Evolutionary conservation across 2,329 filamentous ascomycete genomes (phyloP), one percentile per base, ranked within the genome.

Genomic region (Alternaria incomplexa): DNA sequence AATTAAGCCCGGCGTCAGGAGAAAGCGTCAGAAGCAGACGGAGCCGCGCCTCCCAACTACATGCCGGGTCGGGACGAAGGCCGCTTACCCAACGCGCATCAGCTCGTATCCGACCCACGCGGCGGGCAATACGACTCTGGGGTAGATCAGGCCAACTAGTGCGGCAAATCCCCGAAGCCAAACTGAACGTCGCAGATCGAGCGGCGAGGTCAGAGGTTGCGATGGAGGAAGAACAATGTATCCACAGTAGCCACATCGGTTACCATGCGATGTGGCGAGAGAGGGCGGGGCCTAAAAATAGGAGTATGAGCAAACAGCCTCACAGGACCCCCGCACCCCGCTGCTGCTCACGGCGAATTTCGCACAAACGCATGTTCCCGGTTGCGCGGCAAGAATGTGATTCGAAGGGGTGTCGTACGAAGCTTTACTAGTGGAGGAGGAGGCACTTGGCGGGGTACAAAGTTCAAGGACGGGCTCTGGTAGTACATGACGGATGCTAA

Each of bases 81-180:
- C 51, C 63, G 68, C 66, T 70, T 72, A 66, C 63, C 67, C 69
- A 64, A 62, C 46, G 68, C 66, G 60, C 66, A 70, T 73, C 67
- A 70, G 48, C 68, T 74, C 73, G 71, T 74, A 73, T 72, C 62
- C 58, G 72, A 63, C 67, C 69, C 73, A 72, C 71, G 66, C 63
- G 68, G 65, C 55, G 48, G 58, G 58, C 54, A 66, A 70, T 72
- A 61, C 60, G 69, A 70, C 63, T 69, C 70, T 65, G 68, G 73
- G 73, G 72, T 69, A 66, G 58, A 36, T 46, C 47, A 62, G 47
- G 47, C 36, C 51, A 30, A 25, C 58, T 75, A 75, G 72, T 61
- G 67, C 64, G 50, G 30, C 50, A 52, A 57, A 62, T 61, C 36
- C 48, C 58, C 46, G 56, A 64, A 46, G 61, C 52, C 58, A 63